Conservation (phyloP, 805 yeast species). For the Zygosaccharomyces siamensis region DNA sequence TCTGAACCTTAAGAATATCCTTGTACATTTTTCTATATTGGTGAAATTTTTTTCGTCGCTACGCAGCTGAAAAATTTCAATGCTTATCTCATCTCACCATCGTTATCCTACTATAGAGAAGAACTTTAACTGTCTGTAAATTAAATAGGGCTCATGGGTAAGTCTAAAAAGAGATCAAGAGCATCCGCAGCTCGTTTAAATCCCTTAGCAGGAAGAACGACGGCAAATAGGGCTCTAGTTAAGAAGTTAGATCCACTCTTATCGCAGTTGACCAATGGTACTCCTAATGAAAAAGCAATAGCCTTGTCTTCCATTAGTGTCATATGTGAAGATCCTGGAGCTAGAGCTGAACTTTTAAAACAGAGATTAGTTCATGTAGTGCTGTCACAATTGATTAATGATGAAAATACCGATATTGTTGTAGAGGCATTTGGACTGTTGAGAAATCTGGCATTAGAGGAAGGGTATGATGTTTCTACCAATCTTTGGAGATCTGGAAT, state of each 20-base stretch:
- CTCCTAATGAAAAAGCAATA: conserved; percentile 69
- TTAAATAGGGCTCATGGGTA: conserved; percentile 50
- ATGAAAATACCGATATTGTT: conserved; percentile 66
- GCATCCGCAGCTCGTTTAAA: conserved; percentile 39
- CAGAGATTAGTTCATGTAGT: conserved; percentile 64
- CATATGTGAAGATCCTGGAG: conserved; percentile 60
- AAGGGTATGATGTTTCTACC: conserved; percentile 77
- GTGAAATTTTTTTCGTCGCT: neutral
- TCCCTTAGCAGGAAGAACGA: conserved; percentile 35
- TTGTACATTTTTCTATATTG: neutral
- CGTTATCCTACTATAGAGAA: conserved; percentile 6
- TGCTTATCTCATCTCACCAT: conserved; percentile 17
- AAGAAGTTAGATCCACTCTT: conserved; percentile 66
- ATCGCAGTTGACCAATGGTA: conserved; percentile 54
- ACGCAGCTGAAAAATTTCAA: conserved; percentile 11
- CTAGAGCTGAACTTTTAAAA: conserved; percentile 61
- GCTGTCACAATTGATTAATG: conserved; percentile 60
- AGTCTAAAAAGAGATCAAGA: conserved; percentile 63
- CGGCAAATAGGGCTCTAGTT: conserved; percentile 46
- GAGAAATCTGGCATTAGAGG: conserved; percentile 76
- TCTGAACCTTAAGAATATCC: conserved; percentile 1
- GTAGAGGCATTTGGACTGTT: conserved; percentile 78
- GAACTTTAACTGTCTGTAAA: neutral
- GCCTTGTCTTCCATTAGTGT: conserved; percentile 71
- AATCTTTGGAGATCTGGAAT: conserved; percentile 75